Evolutionary conservation across 805 yeast species (phyloP).

Genomic region (Hanseniaspora lindneri): DNA sequence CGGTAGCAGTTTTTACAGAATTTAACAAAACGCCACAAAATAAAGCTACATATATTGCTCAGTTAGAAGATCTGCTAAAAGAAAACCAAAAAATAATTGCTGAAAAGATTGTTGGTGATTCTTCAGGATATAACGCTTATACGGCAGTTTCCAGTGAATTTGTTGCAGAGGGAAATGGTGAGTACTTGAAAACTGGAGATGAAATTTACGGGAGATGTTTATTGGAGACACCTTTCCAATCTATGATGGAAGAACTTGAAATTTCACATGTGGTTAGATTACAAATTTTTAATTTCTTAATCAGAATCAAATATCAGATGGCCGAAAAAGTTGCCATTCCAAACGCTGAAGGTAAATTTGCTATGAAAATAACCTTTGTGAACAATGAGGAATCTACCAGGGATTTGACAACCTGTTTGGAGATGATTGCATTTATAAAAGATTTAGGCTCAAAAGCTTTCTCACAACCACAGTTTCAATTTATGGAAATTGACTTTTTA

Average conservation of each 20-base stretch:
- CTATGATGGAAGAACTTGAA: constrained; percentile 6
- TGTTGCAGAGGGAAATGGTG: neutral
- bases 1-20: neutral
- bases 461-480: constrained; percentile 1
- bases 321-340: constrained; percentile 3
- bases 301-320: constrained; percentile 4
- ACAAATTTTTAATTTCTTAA: neutral
- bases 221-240: constrained; percentile 12
- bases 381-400: constrained; percentile 3
- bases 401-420: neutral
- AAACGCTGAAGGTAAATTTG: neutral
- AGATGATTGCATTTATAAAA: constrained; percentile 2
- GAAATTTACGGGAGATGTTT: constrained; percentile 2
- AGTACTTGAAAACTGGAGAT: neutral
- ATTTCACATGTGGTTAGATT: constrained; percentile 2
- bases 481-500: constrained; percentile 12
- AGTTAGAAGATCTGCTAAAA: neutral
- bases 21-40: constrained; percentile 6
- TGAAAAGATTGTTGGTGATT: constrained; percentile 8
- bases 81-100: constrained; percentile 5
- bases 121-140: constrained; percentile 3
- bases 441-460: constrained; percentile 9
- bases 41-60: neutral
- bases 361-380: constrained; percentile 1
- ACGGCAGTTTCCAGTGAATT: neutral